A percentile compares a stretch with the other conserved stretches of the same genome.
These are phyloP conservation scores for Nyctanthes arbortristis DNA, from an alignment of 257 asterid species.

Conservation along the genomic window DNA sequence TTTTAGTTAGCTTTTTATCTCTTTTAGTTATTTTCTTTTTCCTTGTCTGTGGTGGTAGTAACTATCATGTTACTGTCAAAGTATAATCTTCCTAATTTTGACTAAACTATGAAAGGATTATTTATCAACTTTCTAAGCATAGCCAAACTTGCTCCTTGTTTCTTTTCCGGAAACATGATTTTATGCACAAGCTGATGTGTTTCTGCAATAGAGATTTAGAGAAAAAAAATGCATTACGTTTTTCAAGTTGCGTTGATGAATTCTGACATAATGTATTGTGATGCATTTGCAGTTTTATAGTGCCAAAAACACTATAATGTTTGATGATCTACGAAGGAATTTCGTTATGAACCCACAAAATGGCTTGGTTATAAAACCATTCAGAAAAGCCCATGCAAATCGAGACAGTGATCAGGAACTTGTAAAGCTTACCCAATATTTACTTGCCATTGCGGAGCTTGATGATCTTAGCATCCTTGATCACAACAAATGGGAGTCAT, in stretches of 20 bases:
- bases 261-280: conserved; percentile 11
- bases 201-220: too few relatives aligned
- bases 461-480: conserved; percentile 75
- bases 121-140: too few relatives aligned
- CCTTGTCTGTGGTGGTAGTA: too few relatives aligned
- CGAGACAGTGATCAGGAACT: conserved; percentile 80
- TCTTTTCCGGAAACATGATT: too few relatives aligned
- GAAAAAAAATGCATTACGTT: background rate
- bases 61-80: too few relatives aligned
- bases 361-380: conserved; percentile 82
- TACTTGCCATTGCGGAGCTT: conserved; percentile 78
- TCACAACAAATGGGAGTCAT: conserved; percentile 81
- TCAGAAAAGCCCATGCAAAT: conserved; percentile 73
- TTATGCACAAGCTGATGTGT: too few relatives aligned
- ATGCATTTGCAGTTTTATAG: conserved; percentile 60
- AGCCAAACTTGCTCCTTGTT: too few relatives aligned
- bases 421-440: conserved; percentile 78
- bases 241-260: too few relatives aligned
- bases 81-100: too few relatives aligned
- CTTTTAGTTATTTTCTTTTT: too few relatives aligned
- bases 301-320: conserved; percentile 83
- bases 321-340: conserved; percentile 84
- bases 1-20: too few relatives aligned
- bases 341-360: conserved; percentile 96
- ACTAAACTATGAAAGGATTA: too few relatives aligned